These are phyloP conservation scores for Monosporascus sp. DNA, from an alignment of 2,329 filamentous ascomycete species.

Conservation along the genomic window DNA sequence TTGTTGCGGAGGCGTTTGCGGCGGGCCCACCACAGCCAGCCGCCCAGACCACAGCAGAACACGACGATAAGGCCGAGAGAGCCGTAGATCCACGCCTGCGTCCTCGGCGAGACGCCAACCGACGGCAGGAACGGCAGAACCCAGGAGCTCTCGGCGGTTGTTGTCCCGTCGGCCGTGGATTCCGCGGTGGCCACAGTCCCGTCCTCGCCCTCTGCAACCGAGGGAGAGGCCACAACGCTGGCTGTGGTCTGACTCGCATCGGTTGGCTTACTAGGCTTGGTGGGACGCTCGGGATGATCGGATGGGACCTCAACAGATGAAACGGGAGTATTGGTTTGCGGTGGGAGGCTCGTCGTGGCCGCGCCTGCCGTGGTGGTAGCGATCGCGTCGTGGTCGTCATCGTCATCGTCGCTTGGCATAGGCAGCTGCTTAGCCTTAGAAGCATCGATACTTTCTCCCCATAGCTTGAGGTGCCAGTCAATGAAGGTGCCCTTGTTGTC, in stretches of 20 bases:
- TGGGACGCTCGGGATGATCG: constrained; percentile 60
- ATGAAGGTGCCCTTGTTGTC: constrained; percentile 70
- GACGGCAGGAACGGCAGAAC: constrained; percentile 85
- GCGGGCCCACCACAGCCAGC: constrained; percentile 76
- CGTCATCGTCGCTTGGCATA: constrained; percentile 76
- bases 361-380: constrained; percentile 55
- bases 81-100: constrained; percentile 91
- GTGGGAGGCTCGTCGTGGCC: constrained; percentile 57
- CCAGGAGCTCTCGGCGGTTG: constrained; percentile 52
- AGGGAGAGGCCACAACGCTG: no score
- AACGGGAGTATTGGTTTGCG: constrained; percentile 37
- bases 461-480: constrained; percentile 92
- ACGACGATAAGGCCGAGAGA: constrained; percentile 75
- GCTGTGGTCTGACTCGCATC: constrained; percentile 18
- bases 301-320: constrained; percentile 44
- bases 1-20: constrained; percentile 70
- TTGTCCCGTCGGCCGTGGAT: constrained; percentile 26
- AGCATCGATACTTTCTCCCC: constrained; percentile 81
- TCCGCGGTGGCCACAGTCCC: constrained; percentile 24
- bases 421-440: constrained; percentile 69
- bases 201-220: constrained; percentile 1
- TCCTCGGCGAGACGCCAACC: constrained; percentile 81
- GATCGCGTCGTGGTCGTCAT: constrained; percentile 70
- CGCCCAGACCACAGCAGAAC: constrained; percentile 76
- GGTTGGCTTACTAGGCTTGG: constrained; percentile 35